Conservation (phyloP, 352 stramenopile species). For the Phytophthora pini region DNA sequence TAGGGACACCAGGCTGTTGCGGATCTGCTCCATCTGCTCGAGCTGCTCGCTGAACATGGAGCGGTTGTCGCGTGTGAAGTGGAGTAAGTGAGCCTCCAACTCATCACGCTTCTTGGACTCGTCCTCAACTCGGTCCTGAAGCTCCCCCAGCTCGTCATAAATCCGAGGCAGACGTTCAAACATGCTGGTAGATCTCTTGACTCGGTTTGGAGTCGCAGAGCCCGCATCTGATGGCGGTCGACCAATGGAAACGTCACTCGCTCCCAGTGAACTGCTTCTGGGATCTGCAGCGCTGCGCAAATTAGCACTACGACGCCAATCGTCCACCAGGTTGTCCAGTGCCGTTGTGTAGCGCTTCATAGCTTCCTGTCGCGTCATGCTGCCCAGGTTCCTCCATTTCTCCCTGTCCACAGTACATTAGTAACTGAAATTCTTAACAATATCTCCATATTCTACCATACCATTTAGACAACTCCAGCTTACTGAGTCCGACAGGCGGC, state of each 20-base stretch:
- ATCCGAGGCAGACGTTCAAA: conserved; percentile 71
- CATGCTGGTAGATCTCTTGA: conserved; percentile 58
- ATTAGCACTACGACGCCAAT: conserved; percentile 74
- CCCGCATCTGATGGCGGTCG: conserved; percentile 23
- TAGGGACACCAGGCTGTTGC: conserved; percentile 54
- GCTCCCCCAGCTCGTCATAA: conserved; percentile 69
- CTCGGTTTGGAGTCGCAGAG: conserved; percentile 14
- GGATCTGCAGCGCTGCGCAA: conserved; percentile 26
- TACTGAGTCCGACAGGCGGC: conserved; percentile 44
- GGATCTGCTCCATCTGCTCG: conserved; percentile 61
- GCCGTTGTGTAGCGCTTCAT: conserved; percentile 82
- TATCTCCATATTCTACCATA: conserved; percentile 12
- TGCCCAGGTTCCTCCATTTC: conserved; percentile 77
- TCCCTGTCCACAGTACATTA: conserved; percentile 41
- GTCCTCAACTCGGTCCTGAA: conserved; percentile 77
- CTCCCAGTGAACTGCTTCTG: conserved; percentile 6
- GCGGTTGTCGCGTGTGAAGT: conserved; percentile 70
- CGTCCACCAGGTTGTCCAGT: conserved; percentile 83
- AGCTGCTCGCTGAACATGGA: conserved; percentile 60
- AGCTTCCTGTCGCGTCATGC: conserved; percentile 73
- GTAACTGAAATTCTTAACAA: not conserved
- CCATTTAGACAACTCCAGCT: conserved; percentile 67
- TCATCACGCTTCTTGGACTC: conserved; percentile 74
- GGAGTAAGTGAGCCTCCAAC: conserved; percentile 66
- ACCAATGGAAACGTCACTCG: conserved; percentile 26